Evolutionary conservation across 2,329 filamentous ascomycete species (phyloP).

Genomic region (Fusarium sp.): DNA sequence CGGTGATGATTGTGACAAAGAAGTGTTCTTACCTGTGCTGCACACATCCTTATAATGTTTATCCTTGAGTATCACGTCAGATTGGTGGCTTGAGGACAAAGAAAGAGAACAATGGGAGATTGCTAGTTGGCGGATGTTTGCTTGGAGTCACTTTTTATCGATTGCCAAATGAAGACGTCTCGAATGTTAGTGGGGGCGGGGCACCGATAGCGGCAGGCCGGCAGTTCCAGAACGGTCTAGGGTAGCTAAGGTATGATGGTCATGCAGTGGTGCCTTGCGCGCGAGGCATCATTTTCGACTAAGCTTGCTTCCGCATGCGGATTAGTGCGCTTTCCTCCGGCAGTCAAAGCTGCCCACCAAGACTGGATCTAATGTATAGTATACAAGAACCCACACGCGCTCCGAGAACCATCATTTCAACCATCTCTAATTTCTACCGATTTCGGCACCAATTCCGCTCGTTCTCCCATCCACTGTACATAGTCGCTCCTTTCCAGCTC

Average conservation of each 20-base stretch:
- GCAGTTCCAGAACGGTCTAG: slow-evolving; percentile 10
- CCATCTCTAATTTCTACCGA: background rate
- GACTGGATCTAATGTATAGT: background rate
- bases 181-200: slow-evolving; percentile 43
- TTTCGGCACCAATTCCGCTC: slow-evolving; percentile 12
- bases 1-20: background rate
- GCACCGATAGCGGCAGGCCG: slow-evolving; percentile 39
- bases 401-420: slow-evolving; percentile 2
- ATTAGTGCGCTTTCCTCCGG: background rate
- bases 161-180: slow-evolving; percentile 29
- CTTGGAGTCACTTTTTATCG: slow-evolving; percentile 35
- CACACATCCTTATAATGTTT: slow-evolving; percentile 38
- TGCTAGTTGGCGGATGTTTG: slow-evolving; percentile 24
- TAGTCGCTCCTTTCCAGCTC: background rate
- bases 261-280: slow-evolving; percentile 28
- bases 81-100: slow-evolving; percentile 25
- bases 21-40: slow-evolving; percentile 40
- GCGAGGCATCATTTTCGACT: slow-evolving; percentile 1
- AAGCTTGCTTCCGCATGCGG: slow-evolving; percentile 29
- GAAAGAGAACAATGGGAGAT: slow-evolving; percentile 25
- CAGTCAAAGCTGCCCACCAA: background rate
- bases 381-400: background rate
- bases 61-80: background rate
- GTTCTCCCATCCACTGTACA: background rate
- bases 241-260: slow-evolving; percentile 9